Base-by-base conservation (phyloP, 2,329 filamentous ascomycete species). In the Trichoderma atroviride region DNA sequence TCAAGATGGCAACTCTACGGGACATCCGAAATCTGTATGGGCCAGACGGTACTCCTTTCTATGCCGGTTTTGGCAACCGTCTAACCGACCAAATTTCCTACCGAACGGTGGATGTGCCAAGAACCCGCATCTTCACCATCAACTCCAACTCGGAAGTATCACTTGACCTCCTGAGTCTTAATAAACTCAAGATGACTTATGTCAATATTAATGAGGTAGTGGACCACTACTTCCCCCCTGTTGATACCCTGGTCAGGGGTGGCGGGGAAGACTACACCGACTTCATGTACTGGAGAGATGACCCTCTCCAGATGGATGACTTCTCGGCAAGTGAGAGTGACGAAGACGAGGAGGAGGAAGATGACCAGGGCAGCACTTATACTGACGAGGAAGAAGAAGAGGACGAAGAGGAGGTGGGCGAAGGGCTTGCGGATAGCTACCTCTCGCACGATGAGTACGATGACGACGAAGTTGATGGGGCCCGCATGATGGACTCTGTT, bases 1-100 rank as follows among this genome's bases (percentile, higher is more conserved):
- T 99, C 88, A 99, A 99, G 81, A 99, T 99, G 96, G 94, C 96
- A 2, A 99, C 96, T 72, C 83, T 99, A 24, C 90, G 96, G 52
- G 96, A 99, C 78, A 98, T 99, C 74, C 90, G 94, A 77, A 92
- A 91, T 70, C 85, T 99, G 0, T 99, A 97, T 76, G 90, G 89
- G 3, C 85, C 88, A 0, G 89, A 91, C 31, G 85, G 88, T 53
- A 93, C 90, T 22, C 95, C 96, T 0, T 99, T 99, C 77, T 98
- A 97, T 76, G 96, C 96, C 13, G 96, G 96, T 0, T 99, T 98
- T 76, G 96, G 96, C 70, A 99, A 99, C 79, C 90, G 96, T 68
- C 86, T 99, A 69, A 99, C 96, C 0, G 96, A 99, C 78, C 96
- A 97, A 67, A 88, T 99, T 70, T 97, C 93, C 64, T 99, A 99